phyloP scores from a whole-genome alignment of 768 basidiomycete species.

The Auriscalpium vulgare region DNA sequence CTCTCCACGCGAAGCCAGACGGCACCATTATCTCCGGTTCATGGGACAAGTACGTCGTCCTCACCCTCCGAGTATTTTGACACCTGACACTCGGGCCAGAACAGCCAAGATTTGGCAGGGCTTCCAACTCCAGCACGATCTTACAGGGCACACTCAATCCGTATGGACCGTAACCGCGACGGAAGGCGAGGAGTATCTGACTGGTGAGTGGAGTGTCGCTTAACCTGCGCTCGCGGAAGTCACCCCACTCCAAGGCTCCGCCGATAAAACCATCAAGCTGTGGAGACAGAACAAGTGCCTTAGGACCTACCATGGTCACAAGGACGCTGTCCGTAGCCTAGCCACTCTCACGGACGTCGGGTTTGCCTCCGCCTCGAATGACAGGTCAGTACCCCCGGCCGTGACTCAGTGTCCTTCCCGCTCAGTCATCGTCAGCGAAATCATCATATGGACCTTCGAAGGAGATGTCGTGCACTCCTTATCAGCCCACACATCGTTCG shows the following conservation, averaged over 20 bases:
- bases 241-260: constrained; percentile 52
- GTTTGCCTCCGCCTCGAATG: constrained; percentile 94
- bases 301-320: constrained; percentile 78
- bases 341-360: constrained; percentile 76
- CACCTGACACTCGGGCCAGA: constrained; percentile 30
- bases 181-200: constrained; percentile 68
- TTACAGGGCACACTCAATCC: constrained; percentile 82
- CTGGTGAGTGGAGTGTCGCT: constrained; percentile 42
- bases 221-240: not conserved
- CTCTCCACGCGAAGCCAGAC: constrained; percentile 59
- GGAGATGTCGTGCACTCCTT: constrained; percentile 71
- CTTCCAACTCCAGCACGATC: constrained; percentile 60
- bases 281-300: constrained; percentile 74
- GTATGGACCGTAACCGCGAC: constrained; percentile 90
- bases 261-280: constrained; percentile 89
- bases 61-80: too few species aligned
- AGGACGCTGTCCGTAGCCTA: constrained; percentile 84
- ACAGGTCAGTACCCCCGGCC: constrained; percentile 47
- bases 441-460: constrained; percentile 85
- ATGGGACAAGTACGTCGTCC: constrained; percentile 79
- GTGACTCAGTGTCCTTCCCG: not conserved
- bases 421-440: constrained; percentile 47
- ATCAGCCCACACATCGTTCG: constrained; percentile 95
- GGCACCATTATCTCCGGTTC: constrained; percentile 88
- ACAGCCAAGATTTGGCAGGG: constrained; percentile 93